These are phyloP conservation scores for Paracamarosporium sp. DNA, from an alignment of 2,329 filamentous ascomycete genomes.

Conservation along the genomic window DNA sequence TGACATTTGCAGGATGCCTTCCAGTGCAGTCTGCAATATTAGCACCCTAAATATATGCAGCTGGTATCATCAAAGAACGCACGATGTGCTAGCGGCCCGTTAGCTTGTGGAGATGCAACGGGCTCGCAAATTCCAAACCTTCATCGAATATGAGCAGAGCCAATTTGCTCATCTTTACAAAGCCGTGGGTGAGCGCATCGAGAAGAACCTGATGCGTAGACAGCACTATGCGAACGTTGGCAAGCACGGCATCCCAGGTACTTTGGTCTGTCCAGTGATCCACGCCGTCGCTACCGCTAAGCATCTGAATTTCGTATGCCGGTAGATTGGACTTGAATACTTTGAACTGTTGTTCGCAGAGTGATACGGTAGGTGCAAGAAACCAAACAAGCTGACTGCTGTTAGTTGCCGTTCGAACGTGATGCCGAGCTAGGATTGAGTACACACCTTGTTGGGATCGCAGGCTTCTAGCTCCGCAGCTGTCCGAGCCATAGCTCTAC, in stretches of 20 bases:
- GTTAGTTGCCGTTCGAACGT: constrained; percentile 9
- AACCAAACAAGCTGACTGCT: constrained; percentile 53
- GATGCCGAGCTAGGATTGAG: not conserved
- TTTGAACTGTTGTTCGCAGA: constrained; percentile 54
- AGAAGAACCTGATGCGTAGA: constrained; percentile 78
- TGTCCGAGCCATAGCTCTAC: constrained; percentile 53
- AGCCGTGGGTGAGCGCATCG: constrained; percentile 77
- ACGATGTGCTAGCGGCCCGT: constrained; percentile 7
- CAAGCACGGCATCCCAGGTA: constrained; percentile 72
- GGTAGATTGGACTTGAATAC: constrained; percentile 46
- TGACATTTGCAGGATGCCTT: constrained; percentile 68
- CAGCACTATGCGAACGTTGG: constrained; percentile 73
- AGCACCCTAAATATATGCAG: not conserved
- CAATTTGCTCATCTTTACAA: constrained; percentile 69
- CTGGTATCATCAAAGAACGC: not conserved
- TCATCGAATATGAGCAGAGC: constrained; percentile 83
- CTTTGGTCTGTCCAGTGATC: constrained; percentile 74
- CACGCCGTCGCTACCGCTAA: constrained; percentile 73
- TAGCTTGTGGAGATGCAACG: not conserved
- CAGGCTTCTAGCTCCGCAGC: constrained; percentile 50
- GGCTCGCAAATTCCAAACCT: constrained; percentile 52
- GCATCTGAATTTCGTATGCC: constrained; percentile 63
- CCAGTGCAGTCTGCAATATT: constrained; percentile 62
- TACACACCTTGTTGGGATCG: constrained; percentile 42
- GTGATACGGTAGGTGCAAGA: constrained; percentile 52